Base-by-base conservation (phyloP, 371 early-diverging fungal species). In the Circinella minor region DNA sequence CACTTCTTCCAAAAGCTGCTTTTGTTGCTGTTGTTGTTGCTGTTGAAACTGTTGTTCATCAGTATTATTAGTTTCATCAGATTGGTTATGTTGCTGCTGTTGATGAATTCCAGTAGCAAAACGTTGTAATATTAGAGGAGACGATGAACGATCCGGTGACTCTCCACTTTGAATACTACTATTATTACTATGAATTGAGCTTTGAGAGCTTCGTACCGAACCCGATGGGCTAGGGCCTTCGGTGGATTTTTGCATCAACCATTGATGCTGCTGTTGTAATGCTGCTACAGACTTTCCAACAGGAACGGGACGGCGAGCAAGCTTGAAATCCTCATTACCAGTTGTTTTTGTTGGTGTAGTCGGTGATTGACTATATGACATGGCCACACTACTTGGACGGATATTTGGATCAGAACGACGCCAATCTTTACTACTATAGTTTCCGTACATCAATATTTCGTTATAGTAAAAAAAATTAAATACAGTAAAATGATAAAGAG, bases 201-300 rank as follows among this genome's bases (percentile, higher is more conserved):
- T 57, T 5, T 36, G 48, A 34, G 46, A 65, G 39, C 71, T 72
- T 3, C 69, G 72, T 15, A 72, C 37, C 14, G 72, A 64, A 49
- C 68, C 65, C n/a, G 67, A 51, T 3, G 55, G 61, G n/a, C 65
- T 59, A 18, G 51, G 71, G 1, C 57, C 57, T 18, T 57, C 57
- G 34, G 15, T 63, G n/a, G 47, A n/a, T 38, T 63, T 63, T 7
- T 78, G 78, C 75, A 74, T 73, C 0, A 77, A 63, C 74, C 75
- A 76, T 72, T 82, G 75, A 60, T 80, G 77, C 5, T 76, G 80
- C 54, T 79, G 78, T 55, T 82, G 80, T 43, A 82, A 71, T 8
- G 74, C 75, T 61, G 83, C 83, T 0, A 82, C 83, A 1, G 78
- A 77, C 60, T 80, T 80, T 8, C 78, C 76, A 34, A 34, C 57